Percentiles rank a stretch among this genome's conserved stretches.
These are phyloP conservation scores for Atkinsonella hypoxylon DNA, from an alignment of 2,329 filamentous ascomycete species.

Conservation along the genomic window DNA sequence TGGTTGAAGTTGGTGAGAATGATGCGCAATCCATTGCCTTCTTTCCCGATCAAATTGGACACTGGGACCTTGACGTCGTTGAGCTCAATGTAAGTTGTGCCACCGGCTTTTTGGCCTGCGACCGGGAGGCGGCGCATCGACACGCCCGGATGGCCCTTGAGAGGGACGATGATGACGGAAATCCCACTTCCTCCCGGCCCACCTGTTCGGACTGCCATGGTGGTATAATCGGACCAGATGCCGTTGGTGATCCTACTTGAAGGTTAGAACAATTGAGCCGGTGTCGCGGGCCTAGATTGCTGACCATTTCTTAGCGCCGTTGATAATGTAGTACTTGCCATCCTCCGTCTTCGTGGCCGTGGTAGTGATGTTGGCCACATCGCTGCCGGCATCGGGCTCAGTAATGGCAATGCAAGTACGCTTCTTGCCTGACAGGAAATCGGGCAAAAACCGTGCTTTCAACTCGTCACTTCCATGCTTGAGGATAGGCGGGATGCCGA, in stretches of 20 bases:
- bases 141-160: constrained; percentile 40
- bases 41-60: constrained; percentile 28
- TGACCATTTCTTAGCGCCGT: constrained; percentile 52
- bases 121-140: constrained; percentile 44
- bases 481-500: constrained; percentile 52
- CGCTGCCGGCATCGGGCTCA: constrained; percentile 49
- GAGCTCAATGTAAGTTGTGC: constrained; percentile 43
- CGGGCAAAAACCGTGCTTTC: constrained; percentile 42
- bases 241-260: constrained; percentile 41
- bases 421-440: constrained; percentile 44
- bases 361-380: constrained; percentile 51
- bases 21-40: constrained; percentile 42
- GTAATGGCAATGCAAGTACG: constrained; percentile 54
- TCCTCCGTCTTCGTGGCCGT: constrained; percentile 36
- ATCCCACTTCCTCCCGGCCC: constrained; percentile 40
- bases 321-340: constrained; percentile 45
- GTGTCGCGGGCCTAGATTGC: not conserved
- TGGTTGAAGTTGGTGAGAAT: constrained; percentile 47
- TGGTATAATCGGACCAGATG: constrained; percentile 47
- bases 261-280: not conserved
- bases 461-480: constrained; percentile 41
- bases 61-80: constrained; percentile 42
- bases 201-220: constrained; percentile 49
- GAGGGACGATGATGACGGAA: constrained; percentile 45
- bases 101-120: constrained; percentile 52